Base-by-base conservation (phyloP, 805 yeast species). In the Candida silvatica region DNA sequence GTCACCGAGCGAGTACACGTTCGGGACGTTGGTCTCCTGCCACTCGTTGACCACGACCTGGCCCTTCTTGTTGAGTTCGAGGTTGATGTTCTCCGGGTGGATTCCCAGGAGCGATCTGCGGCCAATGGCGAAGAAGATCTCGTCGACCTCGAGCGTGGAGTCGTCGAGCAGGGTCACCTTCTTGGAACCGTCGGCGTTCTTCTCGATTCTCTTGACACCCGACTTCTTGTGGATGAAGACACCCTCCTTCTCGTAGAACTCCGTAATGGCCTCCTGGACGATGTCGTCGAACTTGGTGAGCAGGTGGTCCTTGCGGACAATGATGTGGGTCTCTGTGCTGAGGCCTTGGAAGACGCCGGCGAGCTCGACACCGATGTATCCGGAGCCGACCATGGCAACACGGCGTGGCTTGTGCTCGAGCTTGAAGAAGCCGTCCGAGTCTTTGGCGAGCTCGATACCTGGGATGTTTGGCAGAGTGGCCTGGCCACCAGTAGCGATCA, bases 361-460 rank as follows among this genome's bases (percentile, higher is more conserved):
- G 34, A 92, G 71, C 65, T 92, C 99, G 32, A 87, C 81, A 38
- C 95, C 97, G 56, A 92, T 92, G 64, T 92, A 92, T 29, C 99
- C 99, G 26, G 96, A 96, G 48, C 99, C 99, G 9, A 92, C 95
- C 41, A 92, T 70, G 2, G 94, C 97, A 20, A 90, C 97, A 32
- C 78, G 71, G 60, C 86, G 80, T 34, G 99, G 98, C 62, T 88
- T 97, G 32, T 62, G 52, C 40, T 72, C 79, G 45, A 92, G 66
- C 43, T 72, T 74, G 54, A 92, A 92, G 58, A 92, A 92, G 0
- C 95, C 95, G 57, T 92, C 95, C 16, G 96, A 85, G 35, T 81
- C 77, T 41, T 76, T 79, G 39, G 96, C 97, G 39, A 69, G 66
- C 51, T 87, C 92, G 33, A 78, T 74, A 34, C 97, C 97, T 37